Base-by-base conservation (phyloP, 371 early-diverging fungal species). In the Saksenaea vasiformis region DNA sequence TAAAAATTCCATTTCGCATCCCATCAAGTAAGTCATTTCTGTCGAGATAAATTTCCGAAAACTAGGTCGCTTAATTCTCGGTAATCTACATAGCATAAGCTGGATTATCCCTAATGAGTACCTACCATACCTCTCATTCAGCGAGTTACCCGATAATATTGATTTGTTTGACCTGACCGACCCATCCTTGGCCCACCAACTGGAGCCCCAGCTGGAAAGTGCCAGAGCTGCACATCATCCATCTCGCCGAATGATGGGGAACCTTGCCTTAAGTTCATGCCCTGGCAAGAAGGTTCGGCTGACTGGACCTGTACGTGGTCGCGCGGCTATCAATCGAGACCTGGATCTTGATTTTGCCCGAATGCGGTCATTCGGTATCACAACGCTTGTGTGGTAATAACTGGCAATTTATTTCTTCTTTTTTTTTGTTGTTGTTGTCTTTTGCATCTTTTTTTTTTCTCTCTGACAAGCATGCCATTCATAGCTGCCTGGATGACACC, bases 281-380 rank as follows among this genome's bases (percentile, higher is more conserved):
- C 93, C 93, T 0, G 93, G 93, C 17, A 92, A 93, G 67, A 92
- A 93, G 65, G 91, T 93, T 1, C 83, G 93, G 28, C 68, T 93
- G 24, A 83, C 85, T 27, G 92, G 93, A 0, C 90, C 91, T n/a
- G 87, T 90, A 24, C 82, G 84, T 68, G 92, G 92, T 8, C 74
- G 92, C 64, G 89, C 91, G 34, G 76, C 85, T 54, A 90, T 93
- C 65, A 85, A 89, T 51, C 79, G 93, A 19, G 91, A 91, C 72
- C 68, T 93, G 10, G 85, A 87, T 61, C 55, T 82, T 28, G 93
- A 93, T 74, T 90, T 93, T 72, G 76, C 74, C 58, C 73, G 91
- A 14, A 79, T 93, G 61, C 71, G 74, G 31, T 66, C 74, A 13
- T 79, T 88, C 58, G 86, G 83, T 54, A 84, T 92, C 51, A 84